phyloP scores from a whole-genome alignment of 2,329 filamentous ascomycete species.

The Colletotrichum simmondsii region DNA sequence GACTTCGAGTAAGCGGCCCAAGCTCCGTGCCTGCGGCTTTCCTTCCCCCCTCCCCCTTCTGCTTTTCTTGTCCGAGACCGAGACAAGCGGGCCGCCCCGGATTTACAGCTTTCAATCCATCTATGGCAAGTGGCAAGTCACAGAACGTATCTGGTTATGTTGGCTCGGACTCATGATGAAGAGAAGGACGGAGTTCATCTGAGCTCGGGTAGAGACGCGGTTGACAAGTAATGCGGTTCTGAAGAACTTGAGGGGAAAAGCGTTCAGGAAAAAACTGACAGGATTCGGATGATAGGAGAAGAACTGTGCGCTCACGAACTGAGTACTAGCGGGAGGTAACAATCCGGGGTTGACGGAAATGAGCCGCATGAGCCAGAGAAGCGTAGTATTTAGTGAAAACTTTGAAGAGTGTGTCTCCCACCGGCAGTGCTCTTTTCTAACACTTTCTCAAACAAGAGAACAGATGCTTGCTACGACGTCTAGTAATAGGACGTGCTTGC shows the following conservation, averaged over 20 bases:
- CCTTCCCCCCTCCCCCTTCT: background rate
- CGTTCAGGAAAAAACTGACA: background rate
- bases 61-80: background rate
- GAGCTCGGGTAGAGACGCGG: constrained; percentile 1
- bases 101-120: background rate
- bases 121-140: background rate
- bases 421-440: constrained; percentile 1
- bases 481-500: constrained; percentile 52
- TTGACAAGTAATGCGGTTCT: constrained; percentile 7
- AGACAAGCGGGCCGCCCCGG: constrained; percentile 12
- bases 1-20: constrained; percentile 15
- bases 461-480: constrained; percentile 5
- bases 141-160: background rate
- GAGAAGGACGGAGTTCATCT: constrained; percentile 19
- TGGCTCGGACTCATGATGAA: background rate
- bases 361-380: constrained; percentile 13
- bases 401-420: constrained; percentile 15
- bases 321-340: background rate
- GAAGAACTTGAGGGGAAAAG: background rate
- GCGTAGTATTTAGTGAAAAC: constrained; percentile 22
- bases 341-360: background rate
- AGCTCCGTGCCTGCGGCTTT: constrained; percentile 8
- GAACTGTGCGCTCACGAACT: background rate
- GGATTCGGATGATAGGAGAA: constrained; percentile 15
- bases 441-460: constrained; percentile 7